phyloP scores from a whole-genome alignment of 2,329 filamentous ascomycete species.

The Cladophialophora bantiana region DNA sequence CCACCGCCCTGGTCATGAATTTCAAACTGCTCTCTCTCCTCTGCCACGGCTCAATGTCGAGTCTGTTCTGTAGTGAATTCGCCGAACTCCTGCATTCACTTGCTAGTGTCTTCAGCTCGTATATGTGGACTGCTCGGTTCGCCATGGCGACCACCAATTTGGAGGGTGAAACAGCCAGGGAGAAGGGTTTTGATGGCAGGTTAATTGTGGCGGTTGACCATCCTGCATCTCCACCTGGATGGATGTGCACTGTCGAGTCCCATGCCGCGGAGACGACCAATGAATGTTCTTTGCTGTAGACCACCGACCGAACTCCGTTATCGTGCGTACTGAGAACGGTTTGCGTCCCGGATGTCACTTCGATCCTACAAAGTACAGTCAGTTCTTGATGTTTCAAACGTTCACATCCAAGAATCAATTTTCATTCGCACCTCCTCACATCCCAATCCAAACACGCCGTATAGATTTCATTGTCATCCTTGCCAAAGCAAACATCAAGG shows the following conservation, averaged over 20 bases:
- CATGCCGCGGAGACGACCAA: constrained; percentile 90
- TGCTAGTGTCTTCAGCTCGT: constrained; percentile 77
- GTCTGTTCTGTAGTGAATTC: constrained; percentile 49
- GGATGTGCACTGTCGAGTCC: constrained; percentile 89
- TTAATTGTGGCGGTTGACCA: constrained; percentile 68
- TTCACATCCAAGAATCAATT: neutral
- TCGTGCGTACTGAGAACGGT: constrained; percentile 79
- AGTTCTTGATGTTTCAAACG: neutral
- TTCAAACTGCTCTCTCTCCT: constrained; percentile 91
- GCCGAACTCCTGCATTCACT: constrained; percentile 60
- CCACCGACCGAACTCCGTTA: constrained; percentile 80
- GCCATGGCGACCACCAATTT: constrained; percentile 97
- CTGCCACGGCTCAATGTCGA: constrained; percentile 82
- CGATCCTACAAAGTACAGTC: constrained; percentile 58
- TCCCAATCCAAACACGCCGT: constrained; percentile 85
- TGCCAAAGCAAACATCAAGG: constrained; percentile 89
- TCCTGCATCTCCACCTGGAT: constrained; percentile 62
- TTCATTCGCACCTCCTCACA: constrained; percentile 70
- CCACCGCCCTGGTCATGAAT: constrained; percentile 91
- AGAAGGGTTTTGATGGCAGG: constrained; percentile 87
- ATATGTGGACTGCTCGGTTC: constrained; percentile 90
- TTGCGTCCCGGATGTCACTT: constrained; percentile 75
- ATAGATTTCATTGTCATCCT: constrained; percentile 81
- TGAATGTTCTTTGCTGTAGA: constrained; percentile 77
- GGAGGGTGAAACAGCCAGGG: constrained; percentile 76